These are phyloP conservation scores for Pseudocercospora ulei DNA, from an alignment of 2,329 filamentous ascomycete genomes.

Conservation along the genomic window DNA sequence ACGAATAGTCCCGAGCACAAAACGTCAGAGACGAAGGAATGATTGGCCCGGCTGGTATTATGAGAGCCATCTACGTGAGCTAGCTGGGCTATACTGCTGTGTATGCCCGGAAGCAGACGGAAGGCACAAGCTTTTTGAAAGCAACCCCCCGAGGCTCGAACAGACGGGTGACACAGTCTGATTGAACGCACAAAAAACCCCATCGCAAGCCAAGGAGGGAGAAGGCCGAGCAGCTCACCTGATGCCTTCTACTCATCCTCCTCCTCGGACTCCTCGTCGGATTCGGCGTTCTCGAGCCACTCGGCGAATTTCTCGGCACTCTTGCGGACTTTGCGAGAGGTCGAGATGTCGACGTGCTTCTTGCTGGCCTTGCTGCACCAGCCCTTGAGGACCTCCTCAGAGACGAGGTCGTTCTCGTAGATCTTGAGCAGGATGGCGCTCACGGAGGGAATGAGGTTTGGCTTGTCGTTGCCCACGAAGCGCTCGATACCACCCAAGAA, in stretches of 20 bases:
- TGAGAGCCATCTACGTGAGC: constrained; percentile 1
- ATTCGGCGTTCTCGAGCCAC: constrained; percentile 58
- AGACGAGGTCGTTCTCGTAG: constrained; percentile 82
- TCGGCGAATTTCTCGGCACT: constrained; percentile 86
- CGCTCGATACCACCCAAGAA: constrained; percentile 92
- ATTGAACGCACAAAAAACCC: constrained; percentile 7
- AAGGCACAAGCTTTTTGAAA: constrained; percentile 10
- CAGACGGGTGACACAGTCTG: constrained; percentile 15
- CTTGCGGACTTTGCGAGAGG: constrained; percentile 91
- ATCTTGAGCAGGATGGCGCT: constrained; percentile 80
- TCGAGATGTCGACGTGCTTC: constrained; percentile 87
- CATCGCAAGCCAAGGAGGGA: constrained; percentile 6
- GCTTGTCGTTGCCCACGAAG: constrained; percentile 72
- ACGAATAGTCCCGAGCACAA: too few relatives aligned
- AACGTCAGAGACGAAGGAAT: too few relatives aligned
- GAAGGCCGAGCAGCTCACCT: neutral
- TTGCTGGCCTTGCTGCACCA: constrained; percentile 96
- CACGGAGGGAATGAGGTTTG: constrained; percentile 66
- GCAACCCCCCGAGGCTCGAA: constrained; percentile 6
- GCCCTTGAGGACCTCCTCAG: constrained; percentile 75
- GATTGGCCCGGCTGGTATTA: neutral
- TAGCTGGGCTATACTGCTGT: constrained; percentile 8
- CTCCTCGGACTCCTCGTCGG: constrained; percentile 27
- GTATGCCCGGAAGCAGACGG: constrained; percentile 7
- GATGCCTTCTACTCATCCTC: constrained; percentile 16